Conservation (phyloP, 345 rosid genomes). For the Cardamine occulta region DNA sequence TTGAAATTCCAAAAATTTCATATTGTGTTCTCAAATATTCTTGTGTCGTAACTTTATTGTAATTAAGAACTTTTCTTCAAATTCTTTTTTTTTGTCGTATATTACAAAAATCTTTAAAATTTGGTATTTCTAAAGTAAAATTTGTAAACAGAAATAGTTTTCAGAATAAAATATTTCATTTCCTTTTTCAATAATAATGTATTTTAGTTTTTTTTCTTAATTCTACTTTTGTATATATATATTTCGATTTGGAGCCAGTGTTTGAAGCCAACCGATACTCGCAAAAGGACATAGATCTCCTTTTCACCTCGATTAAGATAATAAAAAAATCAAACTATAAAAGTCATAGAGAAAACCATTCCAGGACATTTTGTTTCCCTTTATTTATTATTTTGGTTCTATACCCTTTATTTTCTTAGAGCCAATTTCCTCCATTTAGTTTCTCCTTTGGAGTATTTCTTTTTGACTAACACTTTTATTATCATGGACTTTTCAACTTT, state of each 20-base stretch:
- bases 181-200: neutral
- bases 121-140: neutral
- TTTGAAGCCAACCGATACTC: neutral
- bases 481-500: neutral
- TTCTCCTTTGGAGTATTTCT: too few species aligned
- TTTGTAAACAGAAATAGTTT: neutral
- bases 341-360: neutral
- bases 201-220: neutral
- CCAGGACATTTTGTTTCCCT: neutral
- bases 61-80: neutral
- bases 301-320: neutral
- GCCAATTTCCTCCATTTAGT: neutral
- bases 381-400: neutral
- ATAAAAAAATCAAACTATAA: neutral
- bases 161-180: neutral
- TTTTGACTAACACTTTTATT: neutral
- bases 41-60: too few species aligned
- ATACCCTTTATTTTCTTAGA: neutral
- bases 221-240: neutral
- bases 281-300: conserved; percentile 12
- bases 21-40: neutral
- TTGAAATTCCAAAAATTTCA: too few species aligned
- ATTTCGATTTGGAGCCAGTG: neutral
- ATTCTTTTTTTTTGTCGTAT: too few species aligned
- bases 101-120: too few species aligned